A percentile compares a stretch with the other conserved stretches of the same genome.
phyloP scores from a whole-genome alignment of 306 rosid genomes.

The Gleditsia sinensis region DNA sequence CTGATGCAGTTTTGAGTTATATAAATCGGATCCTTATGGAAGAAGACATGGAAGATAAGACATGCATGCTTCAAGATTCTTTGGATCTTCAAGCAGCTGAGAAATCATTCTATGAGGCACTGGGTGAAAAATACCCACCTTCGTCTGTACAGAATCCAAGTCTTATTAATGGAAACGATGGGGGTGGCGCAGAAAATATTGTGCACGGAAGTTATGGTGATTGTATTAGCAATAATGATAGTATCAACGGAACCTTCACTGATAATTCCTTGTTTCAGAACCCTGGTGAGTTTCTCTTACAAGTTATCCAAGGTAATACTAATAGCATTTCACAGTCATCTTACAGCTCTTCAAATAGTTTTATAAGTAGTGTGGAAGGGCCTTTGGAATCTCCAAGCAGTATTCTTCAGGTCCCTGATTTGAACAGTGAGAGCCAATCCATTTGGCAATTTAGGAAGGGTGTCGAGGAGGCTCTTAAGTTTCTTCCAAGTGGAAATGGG shows the following conservation, averaged over 20 bases:
- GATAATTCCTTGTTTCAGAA: constrained; percentile 35
- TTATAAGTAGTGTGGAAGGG: constrained; percentile 54
- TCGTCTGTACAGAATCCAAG: constrained; percentile 43
- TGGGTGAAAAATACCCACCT: constrained; percentile 87
- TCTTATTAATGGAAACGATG: constrained; percentile 40
- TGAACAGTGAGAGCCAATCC: constrained; percentile 62
- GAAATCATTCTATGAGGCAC: constrained; percentile 83
- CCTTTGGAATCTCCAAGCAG: constrained; percentile 66
- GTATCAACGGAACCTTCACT: constrained; percentile 39
- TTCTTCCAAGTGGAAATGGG: constrained; percentile 67
- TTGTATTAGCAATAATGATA: constrained; percentile 43
- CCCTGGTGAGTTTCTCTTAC: constrained; percentile 41
- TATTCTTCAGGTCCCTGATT: constrained; percentile 50
- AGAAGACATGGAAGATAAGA: constrained; percentile 89
- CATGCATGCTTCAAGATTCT: constrained; percentile 87
- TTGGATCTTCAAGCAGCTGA: constrained; percentile 94
- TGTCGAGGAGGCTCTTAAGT: constrained; percentile 81
- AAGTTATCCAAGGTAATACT: constrained; percentile 35
- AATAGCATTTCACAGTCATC: constrained; percentile 55
- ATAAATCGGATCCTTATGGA: constrained; percentile 96
- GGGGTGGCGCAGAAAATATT: constrained; percentile 37
- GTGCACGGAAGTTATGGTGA: constrained; percentile 35
- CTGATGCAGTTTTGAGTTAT: constrained; percentile 76
- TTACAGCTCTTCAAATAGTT: constrained; percentile 62
- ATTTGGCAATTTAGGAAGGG: constrained; percentile 84